A percentile compares a stretch with the other conserved stretches of the same genome.
Evolutionary conservation across 495 filamentous ascomycete species (phyloP).

Genomic region (Penicillium roqueforti): DNA sequence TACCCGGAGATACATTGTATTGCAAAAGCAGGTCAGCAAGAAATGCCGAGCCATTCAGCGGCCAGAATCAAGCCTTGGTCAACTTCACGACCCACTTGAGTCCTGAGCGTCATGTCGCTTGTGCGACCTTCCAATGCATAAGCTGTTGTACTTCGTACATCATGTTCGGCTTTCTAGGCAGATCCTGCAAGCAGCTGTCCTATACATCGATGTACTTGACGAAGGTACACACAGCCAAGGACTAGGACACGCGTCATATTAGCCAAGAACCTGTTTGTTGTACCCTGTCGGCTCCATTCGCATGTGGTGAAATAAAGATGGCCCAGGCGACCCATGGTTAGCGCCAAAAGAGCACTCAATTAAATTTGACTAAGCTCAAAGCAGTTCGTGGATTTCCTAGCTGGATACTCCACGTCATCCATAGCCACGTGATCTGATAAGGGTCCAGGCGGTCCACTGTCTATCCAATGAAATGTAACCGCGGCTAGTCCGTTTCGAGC

Average conservation of each 20-base stretch:
- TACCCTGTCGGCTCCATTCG: background rate
- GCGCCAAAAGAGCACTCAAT: background rate
- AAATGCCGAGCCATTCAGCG: constrained; percentile 21
- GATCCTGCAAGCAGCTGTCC: background rate
- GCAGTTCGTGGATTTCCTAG: background rate
- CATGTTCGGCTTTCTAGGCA: background rate
- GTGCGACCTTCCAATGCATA: background rate
- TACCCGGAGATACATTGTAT: constrained; percentile 10
- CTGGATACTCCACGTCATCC: background rate
- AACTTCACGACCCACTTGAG: constrained; percentile 18
- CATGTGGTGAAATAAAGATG: constrained; percentile 1
- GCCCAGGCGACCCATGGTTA: constrained; percentile 1
- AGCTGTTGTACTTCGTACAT: background rate
- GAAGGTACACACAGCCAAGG: background rate
- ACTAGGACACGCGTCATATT: background rate
- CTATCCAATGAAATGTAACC: background rate
- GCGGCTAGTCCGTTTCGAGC: background rate
- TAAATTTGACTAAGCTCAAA: background rate
- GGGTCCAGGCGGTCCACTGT: background rate
- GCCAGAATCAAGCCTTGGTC: constrained; percentile 26
- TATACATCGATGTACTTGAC: background rate
- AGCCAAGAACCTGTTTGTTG: background rate
- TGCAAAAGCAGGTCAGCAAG: constrained; percentile 10
- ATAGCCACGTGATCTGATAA: background rate
- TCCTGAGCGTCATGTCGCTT: constrained; percentile 1